Base-by-base conservation (phyloP, 1,139 yeast species). In the Casaregolazyma suthepensis region DNA sequence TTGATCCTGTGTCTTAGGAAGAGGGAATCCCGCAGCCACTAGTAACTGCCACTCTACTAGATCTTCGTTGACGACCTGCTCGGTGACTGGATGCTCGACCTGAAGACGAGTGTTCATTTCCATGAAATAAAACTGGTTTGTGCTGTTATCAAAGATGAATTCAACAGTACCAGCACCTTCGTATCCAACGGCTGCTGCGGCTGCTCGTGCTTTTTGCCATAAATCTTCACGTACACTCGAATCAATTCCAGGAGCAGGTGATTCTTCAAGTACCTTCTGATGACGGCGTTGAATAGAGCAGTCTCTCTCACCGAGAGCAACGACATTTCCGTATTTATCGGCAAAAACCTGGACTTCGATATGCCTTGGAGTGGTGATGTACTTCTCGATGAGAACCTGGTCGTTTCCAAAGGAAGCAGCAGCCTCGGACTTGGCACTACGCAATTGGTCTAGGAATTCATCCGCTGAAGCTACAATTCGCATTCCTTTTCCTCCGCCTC, bases 51-150 rank as follows among this genome's bases (percentile, higher is more conserved):
- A 96, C 59, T 96, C 95, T 45, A 89, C 96, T 57, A 89, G 76
- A 73, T 89, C 96, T 56, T 88, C 91, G 60, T 96, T 96, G 29
- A 96, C 87, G 66, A 89, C 89, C 73, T 87, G 95, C 73, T 89
- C 85, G 52, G 84, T 80, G 61, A 80, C 81, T 49, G 84, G 81
- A 66, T 80, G 85, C 70, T 80, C 85, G 49, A 80, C 84, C 65
- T 80, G 85, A 55, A 80, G 78, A 62, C 85, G 74, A 18, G 85
- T 83, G 70, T 80, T 80, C 71, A 80, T 80, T 67, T 80, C 85
- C 69, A 80, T 80, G 61, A 80, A 80, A 67, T 77, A 80, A 66
- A 80, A 83, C 64, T 82, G 74, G 66, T 78, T 76, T 10, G 63
- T 56, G 64, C 80, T 82, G 68, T 80, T 78, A 64, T 80, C 85